Base-by-base conservation (phyloP, 192 early-diverging fungal genomes). In the Entomortierella chlamydospora region DNA sequence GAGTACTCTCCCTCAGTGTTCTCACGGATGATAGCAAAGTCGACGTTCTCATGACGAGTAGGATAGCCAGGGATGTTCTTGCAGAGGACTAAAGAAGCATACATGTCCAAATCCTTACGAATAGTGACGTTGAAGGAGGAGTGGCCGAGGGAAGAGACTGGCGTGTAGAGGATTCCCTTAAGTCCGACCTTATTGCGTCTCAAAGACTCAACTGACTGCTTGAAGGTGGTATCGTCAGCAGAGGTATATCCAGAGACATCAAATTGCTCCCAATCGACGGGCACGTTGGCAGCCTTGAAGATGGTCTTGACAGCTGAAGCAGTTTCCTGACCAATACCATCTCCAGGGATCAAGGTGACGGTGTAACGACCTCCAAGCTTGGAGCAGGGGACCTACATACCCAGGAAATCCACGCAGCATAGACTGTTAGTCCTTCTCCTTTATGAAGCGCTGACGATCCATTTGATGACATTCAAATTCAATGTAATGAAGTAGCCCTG, bases 1-100 rank as follows among this genome's bases (percentile, higher is more conserved):
- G 96, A 94, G 91, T 99, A 99, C 88, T 99, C 98, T 76, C 98
- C 98, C 86, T 99, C 98, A 53, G 98, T 99, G 91, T 99, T 99
- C 81, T 99, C 98, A 88, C 98, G 94, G 84, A 99, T 98, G 70
- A 99, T 97, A 74, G 94, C 94, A 92, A 99, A 96, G 87, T 99
- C 93, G 45, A 99, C 96, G 70, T 92, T 87, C 80, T 93, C 93
- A 85, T 97, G 94, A 77, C 97, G 93, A 54, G 96, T 90, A 26
- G 93, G 82, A 77, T 93, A 91, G 65, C 94, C 95, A 23, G 90
- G 89, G 43, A 98, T 86, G 89, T 98, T 97, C 86, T 93, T 92
- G 82, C 95, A 93, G 66, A 95, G 87, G 31, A 95, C 92, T 30
- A 96, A 87, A 37, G 98, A 98, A 43, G 98, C 98, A 86, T 96